These are phyloP conservation scores for Suillus subaureus DNA, from an alignment of 768 basidiomycete genomes.

Conservation along the genomic window DNA sequence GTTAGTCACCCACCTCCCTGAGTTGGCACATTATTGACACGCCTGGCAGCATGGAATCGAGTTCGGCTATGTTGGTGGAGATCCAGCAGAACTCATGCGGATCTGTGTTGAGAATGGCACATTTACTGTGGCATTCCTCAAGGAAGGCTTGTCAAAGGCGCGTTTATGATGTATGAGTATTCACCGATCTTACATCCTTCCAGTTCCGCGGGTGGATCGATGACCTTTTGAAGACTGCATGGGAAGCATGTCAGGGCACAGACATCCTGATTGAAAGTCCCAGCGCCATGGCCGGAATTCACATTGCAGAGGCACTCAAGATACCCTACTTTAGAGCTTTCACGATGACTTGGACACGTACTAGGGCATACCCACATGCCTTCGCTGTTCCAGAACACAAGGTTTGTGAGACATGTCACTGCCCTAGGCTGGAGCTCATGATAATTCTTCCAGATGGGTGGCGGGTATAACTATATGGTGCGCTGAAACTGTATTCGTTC, in stretches of 20 bases:
- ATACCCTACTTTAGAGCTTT: constrained; percentile 97
- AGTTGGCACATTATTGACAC: constrained; percentile 10
- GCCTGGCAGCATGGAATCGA: constrained; percentile 85
- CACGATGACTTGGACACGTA: constrained; percentile 98
- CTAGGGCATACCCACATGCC: constrained; percentile 96
- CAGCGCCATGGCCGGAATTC: constrained; percentile 95
- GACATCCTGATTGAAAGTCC: constrained; percentile 95
- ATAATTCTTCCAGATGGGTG: constrained; percentile 73
- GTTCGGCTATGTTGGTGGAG: constrained; percentile 92
- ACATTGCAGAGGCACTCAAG: constrained; percentile 91
- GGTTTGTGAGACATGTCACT: constrained; percentile 41
- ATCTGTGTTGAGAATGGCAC: constrained; percentile 98
- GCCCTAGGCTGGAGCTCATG: constrained; percentile 16
- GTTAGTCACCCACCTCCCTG: constrained; percentile 48
- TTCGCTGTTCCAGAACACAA: constrained; percentile 97
- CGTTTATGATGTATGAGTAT: constrained; percentile 11
- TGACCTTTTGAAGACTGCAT: constrained; percentile 91
- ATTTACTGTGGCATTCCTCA: constrained; percentile 94
- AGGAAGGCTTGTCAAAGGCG: constrained; percentile 87
- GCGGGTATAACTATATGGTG: constrained; percentile 98
- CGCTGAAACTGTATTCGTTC: constrained; percentile 18
- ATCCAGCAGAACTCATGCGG: constrained; percentile 96
- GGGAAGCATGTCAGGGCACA: constrained; percentile 94
- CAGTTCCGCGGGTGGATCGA: constrained; percentile 99
- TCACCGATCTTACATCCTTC: constrained; percentile 11